Conservation (phyloP, 495 filamentous ascomycete species). For the Hypoxylon lienhwacheense region DNA sequence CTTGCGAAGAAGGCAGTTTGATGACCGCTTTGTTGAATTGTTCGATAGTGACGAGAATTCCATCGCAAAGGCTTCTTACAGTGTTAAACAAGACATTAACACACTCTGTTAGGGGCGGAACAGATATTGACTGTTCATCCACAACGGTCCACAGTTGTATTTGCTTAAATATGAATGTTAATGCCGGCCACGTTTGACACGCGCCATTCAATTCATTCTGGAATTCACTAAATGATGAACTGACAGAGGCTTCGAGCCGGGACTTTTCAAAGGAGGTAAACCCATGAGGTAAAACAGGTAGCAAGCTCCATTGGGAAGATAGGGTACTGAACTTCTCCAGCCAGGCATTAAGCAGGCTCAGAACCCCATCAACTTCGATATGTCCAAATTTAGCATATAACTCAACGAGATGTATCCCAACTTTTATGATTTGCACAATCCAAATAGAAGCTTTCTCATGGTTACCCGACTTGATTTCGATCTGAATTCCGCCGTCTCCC, state of each 20-base stretch:
- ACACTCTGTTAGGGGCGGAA: slow-evolving; percentile 22
- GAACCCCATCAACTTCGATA: slow-evolving; percentile 45
- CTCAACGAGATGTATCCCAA: slow-evolving; percentile 53
- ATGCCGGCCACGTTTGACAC: slow-evolving; percentile 53
- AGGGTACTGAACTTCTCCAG: slow-evolving; percentile 49
- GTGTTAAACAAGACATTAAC: slow-evolving; percentile 55
- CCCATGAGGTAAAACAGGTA: slow-evolving; percentile 58
- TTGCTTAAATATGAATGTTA: slow-evolving; percentile 66
- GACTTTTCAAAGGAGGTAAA: slow-evolving; percentile 53
- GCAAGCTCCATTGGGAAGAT: slow-evolving; percentile 43
- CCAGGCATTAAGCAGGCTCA: slow-evolving; percentile 52
- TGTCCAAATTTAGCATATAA: slow-evolving; percentile 64
- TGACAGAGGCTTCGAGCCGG: slow-evolving; percentile 50
- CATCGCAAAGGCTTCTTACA: slow-evolving; percentile 62
- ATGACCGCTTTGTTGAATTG: slow-evolving; percentile 57
- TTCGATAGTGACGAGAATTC: slow-evolving; percentile 73
- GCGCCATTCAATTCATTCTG: slow-evolving; percentile 47
- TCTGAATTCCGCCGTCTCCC: slow-evolving; percentile 17
- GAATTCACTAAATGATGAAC: slow-evolving; percentile 49
- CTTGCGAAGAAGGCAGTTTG: slow-evolving; percentile 53
- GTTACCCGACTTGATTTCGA: slow-evolving; percentile 30
- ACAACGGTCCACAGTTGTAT: slow-evolving; percentile 53
- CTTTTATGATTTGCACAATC: slow-evolving; percentile 47
- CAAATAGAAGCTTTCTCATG: slow-evolving; percentile 42
- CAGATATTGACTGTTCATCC: slow-evolving; percentile 14